Evolutionary conservation across 257 asterid species (phyloP).

Genomic region (Gentiana macrophylla): DNA sequence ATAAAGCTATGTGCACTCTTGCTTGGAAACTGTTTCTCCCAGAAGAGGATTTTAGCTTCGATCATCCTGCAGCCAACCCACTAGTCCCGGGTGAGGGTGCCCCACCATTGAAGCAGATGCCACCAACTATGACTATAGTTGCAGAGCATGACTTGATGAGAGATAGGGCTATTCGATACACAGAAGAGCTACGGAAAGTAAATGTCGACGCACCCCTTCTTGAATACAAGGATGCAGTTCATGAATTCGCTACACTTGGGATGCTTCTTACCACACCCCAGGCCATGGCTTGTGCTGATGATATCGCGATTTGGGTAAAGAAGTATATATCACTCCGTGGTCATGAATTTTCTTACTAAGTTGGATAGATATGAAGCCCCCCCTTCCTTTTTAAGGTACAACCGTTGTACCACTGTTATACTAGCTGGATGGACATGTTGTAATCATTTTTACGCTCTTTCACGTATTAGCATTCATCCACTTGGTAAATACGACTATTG

Average conservation of each 20-base stretch:
- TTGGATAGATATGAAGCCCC: background rate
- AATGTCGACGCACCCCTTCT: constrained; percentile 84
- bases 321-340: constrained; percentile 82
- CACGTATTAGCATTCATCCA: too few species aligned
- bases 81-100: constrained; percentile 37
- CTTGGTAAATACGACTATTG: too few species aligned
- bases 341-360: constrained; percentile 78
- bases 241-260: constrained; percentile 81
- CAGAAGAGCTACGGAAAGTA: constrained; percentile 86
- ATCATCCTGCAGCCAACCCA: constrained; percentile 85
- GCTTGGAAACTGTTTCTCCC: constrained; percentile 79
- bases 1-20: constrained; percentile 76
- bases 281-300: constrained; percentile 86
- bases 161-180: constrained; percentile 85
- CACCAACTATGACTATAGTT: constrained; percentile 77
- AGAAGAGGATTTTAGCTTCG: constrained; percentile 64
- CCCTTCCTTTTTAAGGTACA: too few species aligned
- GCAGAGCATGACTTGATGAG: constrained; percentile 97
- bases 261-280: constrained; percentile 85
- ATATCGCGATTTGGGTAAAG: constrained; percentile 89
- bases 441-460: too few species aligned
- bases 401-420: too few species aligned
- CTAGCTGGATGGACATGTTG: too few species aligned
- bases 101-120: constrained; percentile 75
- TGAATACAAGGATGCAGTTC: constrained; percentile 85